Percentiles rank a stretch among this genome's conserved stretches.
These are phyloP conservation scores for Russula foetens DNA, from an alignment of 768 basidiomycete species.

Conservation along the genomic window DNA sequence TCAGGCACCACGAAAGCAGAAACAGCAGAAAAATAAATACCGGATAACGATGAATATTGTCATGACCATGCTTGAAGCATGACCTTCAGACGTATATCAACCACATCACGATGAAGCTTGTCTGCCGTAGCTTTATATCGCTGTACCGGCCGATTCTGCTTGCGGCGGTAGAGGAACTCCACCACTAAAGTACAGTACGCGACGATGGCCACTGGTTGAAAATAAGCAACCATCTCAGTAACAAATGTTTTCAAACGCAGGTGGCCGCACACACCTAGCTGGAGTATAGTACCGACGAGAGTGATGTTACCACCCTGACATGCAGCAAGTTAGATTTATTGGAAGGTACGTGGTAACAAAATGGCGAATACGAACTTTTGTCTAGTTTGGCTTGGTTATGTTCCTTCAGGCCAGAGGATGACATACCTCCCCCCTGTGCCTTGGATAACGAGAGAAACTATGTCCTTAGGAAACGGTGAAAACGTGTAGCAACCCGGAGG, in stretches of 20 bases:
- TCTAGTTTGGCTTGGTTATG: not conserved
- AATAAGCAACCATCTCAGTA: not conserved
- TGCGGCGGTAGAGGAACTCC: slow-evolving; percentile 10
- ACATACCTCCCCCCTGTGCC: slow-evolving; percentile 12
- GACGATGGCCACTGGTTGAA: slow-evolving; percentile 7
- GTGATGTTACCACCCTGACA: slow-evolving; percentile 10
- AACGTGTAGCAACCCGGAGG: not conserved
- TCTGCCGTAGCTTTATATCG: not conserved
- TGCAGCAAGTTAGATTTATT: not conserved
- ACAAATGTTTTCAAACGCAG: too few relatives aligned
- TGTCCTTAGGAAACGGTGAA: slow-evolving; percentile 9
- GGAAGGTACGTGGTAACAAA: not conserved
- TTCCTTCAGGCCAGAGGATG: not conserved
- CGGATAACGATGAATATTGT: slow-evolving; percentile 12
- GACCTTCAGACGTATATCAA: not conserved
- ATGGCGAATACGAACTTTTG: not conserved
- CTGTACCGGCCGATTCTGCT: not conserved
- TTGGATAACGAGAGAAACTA: slow-evolving; percentile 13
- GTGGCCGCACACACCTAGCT: slow-evolving; percentile 2
- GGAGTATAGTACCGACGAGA: slow-evolving; percentile 17
- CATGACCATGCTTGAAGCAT: slow-evolving; percentile 13
- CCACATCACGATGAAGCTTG: not conserved
- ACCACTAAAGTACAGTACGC: slow-evolving; percentile 5
- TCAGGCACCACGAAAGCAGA: not conserved
- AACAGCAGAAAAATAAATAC: not conserved